phyloP scores from a whole-genome alignment of 306 rosid species.

The Potentilla sterilis region DNA sequence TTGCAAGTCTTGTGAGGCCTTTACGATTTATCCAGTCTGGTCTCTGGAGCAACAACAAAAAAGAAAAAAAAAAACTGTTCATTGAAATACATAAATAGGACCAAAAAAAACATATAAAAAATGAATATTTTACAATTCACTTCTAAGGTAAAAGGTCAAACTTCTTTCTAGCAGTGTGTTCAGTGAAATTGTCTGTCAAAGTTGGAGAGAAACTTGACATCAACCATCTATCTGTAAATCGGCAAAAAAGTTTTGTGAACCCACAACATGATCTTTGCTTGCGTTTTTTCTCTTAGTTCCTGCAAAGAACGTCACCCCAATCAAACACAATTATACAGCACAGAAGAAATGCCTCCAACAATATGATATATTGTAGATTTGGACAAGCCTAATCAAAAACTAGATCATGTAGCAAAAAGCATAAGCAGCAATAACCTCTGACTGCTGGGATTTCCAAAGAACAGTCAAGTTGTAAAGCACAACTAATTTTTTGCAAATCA shows the following conservation, averaged over 20 bases:
- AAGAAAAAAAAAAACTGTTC: background rate
- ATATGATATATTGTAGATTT: background rate
- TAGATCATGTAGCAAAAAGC: background rate
- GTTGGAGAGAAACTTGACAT: background rate
- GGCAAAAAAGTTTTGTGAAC: slow-evolving; percentile 47
- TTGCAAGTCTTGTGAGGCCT: too few relatives aligned
- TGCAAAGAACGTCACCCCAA: slow-evolving; percentile 27
- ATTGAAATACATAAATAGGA: background rate
- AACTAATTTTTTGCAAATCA: background rate
- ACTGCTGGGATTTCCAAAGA: background rate
- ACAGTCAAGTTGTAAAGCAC: background rate
- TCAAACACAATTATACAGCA: slow-evolving; percentile 16
- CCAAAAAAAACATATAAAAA: background rate
- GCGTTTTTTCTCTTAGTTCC: slow-evolving; percentile 48
- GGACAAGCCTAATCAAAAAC: background rate
- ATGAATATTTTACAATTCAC: background rate
- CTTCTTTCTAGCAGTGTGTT: background rate
- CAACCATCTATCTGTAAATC: slow-evolving; percentile 42
- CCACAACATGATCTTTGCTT: slow-evolving; percentile 26
- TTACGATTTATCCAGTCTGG: too few relatives aligned
- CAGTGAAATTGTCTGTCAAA: background rate
- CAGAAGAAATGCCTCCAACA: background rate
- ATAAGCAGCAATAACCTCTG: background rate
- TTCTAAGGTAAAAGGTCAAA: background rate
- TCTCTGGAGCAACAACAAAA: background rate